phyloP scores from a whole-genome alignment of 176 grass and related monocot genomes.

The Thalia dealbata region DNA sequence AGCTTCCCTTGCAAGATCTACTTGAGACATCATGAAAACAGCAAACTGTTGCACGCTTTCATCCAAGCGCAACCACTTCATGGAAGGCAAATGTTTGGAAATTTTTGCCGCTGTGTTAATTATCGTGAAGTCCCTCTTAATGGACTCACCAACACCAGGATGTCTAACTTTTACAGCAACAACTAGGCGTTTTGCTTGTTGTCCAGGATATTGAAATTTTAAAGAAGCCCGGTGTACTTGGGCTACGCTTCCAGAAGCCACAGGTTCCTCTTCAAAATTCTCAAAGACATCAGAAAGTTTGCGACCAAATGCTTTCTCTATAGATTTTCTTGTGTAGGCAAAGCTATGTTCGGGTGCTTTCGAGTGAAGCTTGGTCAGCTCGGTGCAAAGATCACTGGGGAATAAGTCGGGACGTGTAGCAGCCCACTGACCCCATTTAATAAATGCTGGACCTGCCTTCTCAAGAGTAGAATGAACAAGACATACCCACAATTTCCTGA shows the following conservation, averaged over 20 bases:
- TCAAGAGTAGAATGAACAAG: conserved; percentile 77
- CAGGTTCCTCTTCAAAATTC: conserved; percentile 87
- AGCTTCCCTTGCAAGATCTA: conserved; percentile 97
- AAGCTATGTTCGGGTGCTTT: conserved; percentile 87
- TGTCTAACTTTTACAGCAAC: conserved; percentile 96
- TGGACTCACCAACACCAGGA: conserved; percentile 82
- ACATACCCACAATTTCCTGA: conserved; percentile 62
- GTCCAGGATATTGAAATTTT: conserved; percentile 45
- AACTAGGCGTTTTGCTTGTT: conserved; percentile 34
- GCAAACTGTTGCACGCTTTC: conserved; percentile 98
- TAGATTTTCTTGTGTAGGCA: conserved; percentile 68
- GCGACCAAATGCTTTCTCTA: conserved; percentile 87
- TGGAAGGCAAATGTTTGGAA: conserved; percentile 59
- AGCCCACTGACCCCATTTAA: conserved; percentile 99
- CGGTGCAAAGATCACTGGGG: conserved; percentile 62
- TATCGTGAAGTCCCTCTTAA: conserved; percentile 84
- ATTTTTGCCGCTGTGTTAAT: conserved; percentile 73
- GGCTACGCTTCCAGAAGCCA: conserved; percentile 97
- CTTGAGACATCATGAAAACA: conserved; percentile 97
- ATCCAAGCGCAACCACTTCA: conserved; percentile 91
- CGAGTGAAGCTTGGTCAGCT: conserved; percentile 74
- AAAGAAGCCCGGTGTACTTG: conserved; percentile 81
- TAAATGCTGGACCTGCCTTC: conserved; percentile 92
- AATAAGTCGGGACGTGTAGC: conserved; percentile 90
- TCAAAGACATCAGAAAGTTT: conserved; percentile 89